A percentile compares a stretch with the other conserved stretches of the same genome.
phyloP scores from a whole-genome alignment of 129 eudicot species.

The Apium graveolens region DNA sequence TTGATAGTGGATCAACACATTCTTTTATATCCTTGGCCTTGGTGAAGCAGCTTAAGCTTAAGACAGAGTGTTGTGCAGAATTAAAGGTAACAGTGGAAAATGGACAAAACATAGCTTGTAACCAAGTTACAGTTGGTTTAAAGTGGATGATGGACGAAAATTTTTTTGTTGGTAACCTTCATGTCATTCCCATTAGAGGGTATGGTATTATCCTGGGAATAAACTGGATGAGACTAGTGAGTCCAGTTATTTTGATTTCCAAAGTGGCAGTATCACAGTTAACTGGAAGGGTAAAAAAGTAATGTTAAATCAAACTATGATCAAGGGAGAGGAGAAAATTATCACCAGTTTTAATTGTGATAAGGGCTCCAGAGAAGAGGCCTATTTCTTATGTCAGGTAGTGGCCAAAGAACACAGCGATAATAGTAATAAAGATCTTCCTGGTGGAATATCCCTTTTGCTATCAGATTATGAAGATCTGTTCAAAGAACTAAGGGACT shows the following conservation, averaged over 20 bases:
- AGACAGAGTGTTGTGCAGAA: neutral
- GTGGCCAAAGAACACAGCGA: too few species aligned
- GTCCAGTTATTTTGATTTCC: neutral
- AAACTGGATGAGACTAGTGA: neutral
- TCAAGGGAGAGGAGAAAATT: too few species aligned
- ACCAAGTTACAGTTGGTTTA: neutral
- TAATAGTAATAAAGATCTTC: too few species aligned
- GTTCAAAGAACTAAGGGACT: neutral
- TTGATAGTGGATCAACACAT: neutral
- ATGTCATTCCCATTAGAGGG: neutral
- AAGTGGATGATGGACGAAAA: neutral
- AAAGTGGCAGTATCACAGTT: rapidly evolving
- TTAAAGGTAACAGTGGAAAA: neutral
- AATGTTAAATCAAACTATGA: too few species aligned
- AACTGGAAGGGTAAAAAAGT: neutral
- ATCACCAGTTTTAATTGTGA: too few species aligned
- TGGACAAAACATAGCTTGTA: neutral
- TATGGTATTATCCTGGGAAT: neutral
- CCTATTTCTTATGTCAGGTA: too few species aligned
- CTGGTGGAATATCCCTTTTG: rapidly evolving
- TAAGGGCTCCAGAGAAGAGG: too few species aligned
- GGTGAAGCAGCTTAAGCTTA: neutral
- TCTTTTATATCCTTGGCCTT: neutral
- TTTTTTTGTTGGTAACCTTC: too few species aligned
- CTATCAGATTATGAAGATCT: neutral